These are phyloP conservation scores for Nevesoporus exiguus DNA, from an alignment of 768 basidiomycete species.

Conservation along the genomic window DNA sequence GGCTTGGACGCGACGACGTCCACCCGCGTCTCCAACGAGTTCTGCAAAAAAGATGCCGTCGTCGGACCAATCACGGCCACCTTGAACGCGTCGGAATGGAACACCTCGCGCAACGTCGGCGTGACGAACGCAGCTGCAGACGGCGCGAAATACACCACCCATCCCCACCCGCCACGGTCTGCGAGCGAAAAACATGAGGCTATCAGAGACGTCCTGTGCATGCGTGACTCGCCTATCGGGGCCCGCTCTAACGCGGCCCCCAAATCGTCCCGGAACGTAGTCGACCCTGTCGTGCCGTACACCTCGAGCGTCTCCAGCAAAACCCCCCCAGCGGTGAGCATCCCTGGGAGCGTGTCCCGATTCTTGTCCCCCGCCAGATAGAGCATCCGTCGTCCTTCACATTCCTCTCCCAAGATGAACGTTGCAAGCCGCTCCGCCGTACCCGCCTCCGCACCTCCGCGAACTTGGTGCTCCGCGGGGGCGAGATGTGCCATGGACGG, in stretches of 20 bases:
- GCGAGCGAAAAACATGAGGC: not conserved
- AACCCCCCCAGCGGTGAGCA: conserved; percentile 46
- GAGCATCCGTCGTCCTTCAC: conserved; percentile 38
- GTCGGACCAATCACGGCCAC: conserved; percentile 71
- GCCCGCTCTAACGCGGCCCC: conserved; percentile 26
- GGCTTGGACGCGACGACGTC: conserved; percentile 56
- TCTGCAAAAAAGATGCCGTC: conserved; percentile 49
- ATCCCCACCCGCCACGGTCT: conserved; percentile 27
- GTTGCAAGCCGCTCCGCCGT: conserved; percentile 63
- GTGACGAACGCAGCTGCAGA: conserved; percentile 59
- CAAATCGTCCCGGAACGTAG: conserved; percentile 47
- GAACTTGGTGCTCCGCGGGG: conserved; percentile 32
- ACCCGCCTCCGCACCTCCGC: conserved; percentile 52
- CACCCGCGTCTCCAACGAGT: conserved; percentile 46
- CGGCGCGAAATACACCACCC: conserved; percentile 77
- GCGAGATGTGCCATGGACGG: conserved; percentile 37
- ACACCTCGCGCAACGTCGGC: conserved; percentile 46
- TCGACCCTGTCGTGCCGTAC: conserved; percentile 63
- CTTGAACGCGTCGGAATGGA: conserved; percentile 31
- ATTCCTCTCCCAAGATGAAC: conserved; percentile 50
- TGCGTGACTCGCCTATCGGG: conserved; percentile 22
- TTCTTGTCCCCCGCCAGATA: conserved; percentile 91
- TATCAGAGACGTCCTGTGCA: not conserved
- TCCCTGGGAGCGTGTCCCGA: conserved; percentile 56
- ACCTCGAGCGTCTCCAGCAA: conserved; percentile 54